Base-by-base conservation (phyloP, 2,329 filamentous ascomycete species). In the Pestalotiopsis sp. region DNA sequence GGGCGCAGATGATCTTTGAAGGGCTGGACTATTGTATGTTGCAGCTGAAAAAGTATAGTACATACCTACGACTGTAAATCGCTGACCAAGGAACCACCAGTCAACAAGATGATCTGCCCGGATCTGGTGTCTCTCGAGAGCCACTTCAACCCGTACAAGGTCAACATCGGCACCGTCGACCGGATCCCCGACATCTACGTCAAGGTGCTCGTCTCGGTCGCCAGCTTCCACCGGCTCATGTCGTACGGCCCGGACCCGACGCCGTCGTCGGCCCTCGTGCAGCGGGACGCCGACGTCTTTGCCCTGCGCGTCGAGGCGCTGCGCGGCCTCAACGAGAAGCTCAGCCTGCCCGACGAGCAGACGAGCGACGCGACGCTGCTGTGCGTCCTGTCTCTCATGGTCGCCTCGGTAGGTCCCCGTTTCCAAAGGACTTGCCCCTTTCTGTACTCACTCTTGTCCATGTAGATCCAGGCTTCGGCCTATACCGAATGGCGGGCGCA, bases 21-120 rank as follows among this genome's bases (percentile, higher is more conserved):
- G 68, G 68, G 31, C 56, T 69, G 6, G 68, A 69, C n/a, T 69
- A 69, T 56, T 69, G n/a, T n/a, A n/a, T n/a, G n/a, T n/a, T n/a
- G n/a, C n/a, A n/a, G n/a, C n/a, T n/a, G n/a, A n/a, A n/a, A n/a
- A n/a, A n/a, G n/a, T n/a, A n/a, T n/a, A n/a, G n/a, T n/a, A n/a
- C n/a, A n/a, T n/a, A n/a, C n/a, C n/a, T n/a, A n/a, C n/a, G n/a
- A n/a, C n/a, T n/a, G n/a, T n/a, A n/a, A n/a, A n/a, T n/a, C n/a
- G n/a, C 45, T 66, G 2, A 20, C 59, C 64, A 63, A 67, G 14
- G 12, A 20, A 17, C 17, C 11, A 13, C 7, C 20, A 70, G 67
- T 69, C 62, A 70, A 70, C 60, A 66, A 70, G 11, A 65, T 69
- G 38, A 65, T 70, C 27, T 67, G 69, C 31, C 60, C 64, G 12